Base-by-base conservation (phyloP, 192 early-diverging fungal genomes). In the Linderina pennispora region DNA sequence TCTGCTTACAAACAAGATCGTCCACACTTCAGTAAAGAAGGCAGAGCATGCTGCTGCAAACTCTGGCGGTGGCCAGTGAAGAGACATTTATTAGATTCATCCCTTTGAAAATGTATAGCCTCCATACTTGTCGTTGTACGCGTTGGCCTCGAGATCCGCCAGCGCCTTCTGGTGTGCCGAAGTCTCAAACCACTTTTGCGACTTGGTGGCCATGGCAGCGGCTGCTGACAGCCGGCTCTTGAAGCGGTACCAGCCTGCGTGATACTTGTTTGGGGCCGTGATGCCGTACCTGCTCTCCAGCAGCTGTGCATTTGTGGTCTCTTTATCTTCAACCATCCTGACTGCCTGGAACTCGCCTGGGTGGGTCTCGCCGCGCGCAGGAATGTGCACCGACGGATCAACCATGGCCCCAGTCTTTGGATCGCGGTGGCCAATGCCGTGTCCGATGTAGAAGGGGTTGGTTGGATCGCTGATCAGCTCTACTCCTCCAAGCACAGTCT, bases 381-480 rank as follows among this genome's bases (percentile, higher is more conserved):
- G 53, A 3, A 72, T 65, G 35, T 72, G 62, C 13, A 54, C 47
- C 10, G n/a, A 10, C 23, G 69, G 57, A 21, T 52, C 48, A 1
- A 72, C 23, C 4, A 62, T 61, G 23, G 36, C 37, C 2, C 69
- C 69, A 0, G 62, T 72, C 46, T 61, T 61, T 8, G 69, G 69
- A 25, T 72, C 69, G 13, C 69, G 53, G 25, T 72, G 69, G 22
- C 37, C 69, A 11, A 72, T 57, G 35, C 69, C 69, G 14, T 72
- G 69, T 11, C 69, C 69, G 45, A 72, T 58, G 21, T 72, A 72
- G 5, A 40, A 35, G 1, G 62, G 62, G 41, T 35, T 65, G 34
- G 22, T 47, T 8, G 69, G 57, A 42, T 65, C 54, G 39, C 55
- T 48, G 17, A 65, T 47, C 22, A 72, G 53, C 48, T 65, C 62